Conservation (phyloP, 495 filamentous ascomycete species). For the Opeltia flavorubescens region DNA sequence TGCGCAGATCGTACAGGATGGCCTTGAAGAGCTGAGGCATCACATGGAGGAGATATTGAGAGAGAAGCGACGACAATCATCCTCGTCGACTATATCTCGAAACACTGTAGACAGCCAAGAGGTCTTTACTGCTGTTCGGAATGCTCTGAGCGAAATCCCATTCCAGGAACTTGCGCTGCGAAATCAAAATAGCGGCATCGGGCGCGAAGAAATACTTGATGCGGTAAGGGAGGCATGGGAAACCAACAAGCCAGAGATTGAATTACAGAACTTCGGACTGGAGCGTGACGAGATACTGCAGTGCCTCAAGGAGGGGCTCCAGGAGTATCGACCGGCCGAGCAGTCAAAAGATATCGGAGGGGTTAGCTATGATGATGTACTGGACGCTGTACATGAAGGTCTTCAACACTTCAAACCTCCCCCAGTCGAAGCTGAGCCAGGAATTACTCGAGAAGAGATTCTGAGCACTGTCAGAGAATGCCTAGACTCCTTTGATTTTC, state of each 20-base stretch:
- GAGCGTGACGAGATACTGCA: constrained; percentile 79
- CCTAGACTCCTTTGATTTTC: constrained; percentile 59
- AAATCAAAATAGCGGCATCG: constrained; percentile 29
- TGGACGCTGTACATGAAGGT: constrained; percentile 67
- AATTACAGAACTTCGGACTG: constrained; percentile 74
- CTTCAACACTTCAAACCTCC: constrained; percentile 64
- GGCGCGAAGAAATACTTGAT: constrained; percentile 68
- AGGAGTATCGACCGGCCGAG: constrained; percentile 50
- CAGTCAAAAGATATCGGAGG: constrained; percentile 30
- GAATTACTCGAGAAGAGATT: constrained; percentile 65
- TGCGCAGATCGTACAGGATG: constrained; percentile 59
- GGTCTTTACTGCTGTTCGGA: constrained; percentile 66
- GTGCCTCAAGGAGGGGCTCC: constrained; percentile 69
- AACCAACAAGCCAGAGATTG: constrained; percentile 81
- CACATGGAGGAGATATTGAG: constrained; percentile 63
- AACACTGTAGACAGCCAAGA: constrained; percentile 55
- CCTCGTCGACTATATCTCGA: constrained; percentile 33
- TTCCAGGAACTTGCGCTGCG: constrained; percentile 23
- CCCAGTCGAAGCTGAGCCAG: constrained; percentile 46
- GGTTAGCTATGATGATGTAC: constrained; percentile 63
- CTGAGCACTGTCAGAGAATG: constrained; percentile 62
- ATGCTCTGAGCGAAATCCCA: constrained; percentile 54
- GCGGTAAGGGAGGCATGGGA: constrained; percentile 83
- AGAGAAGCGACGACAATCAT: constrained; percentile 58
- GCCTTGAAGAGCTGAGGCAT: constrained; percentile 62